These are phyloP conservation scores for Tritrichomonas foetus DNA, from an alignment of 208 protist genomes.

Conservation along the genomic window DNA sequence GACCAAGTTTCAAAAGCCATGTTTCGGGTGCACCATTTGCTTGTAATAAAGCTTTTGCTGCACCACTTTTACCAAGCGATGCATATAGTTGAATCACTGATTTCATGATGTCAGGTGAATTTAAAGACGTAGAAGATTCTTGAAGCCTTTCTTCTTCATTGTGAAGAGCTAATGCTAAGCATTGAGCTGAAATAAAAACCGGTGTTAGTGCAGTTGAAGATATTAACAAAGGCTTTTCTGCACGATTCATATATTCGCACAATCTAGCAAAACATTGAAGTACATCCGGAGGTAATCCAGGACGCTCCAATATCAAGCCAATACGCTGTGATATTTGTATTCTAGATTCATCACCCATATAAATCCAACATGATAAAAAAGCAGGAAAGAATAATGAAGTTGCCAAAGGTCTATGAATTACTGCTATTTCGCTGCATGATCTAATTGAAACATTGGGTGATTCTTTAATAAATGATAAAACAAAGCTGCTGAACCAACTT, in stretches of 20 bases:
- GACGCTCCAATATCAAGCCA: background rate
- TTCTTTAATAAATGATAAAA: background rate
- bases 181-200: background rate
- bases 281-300: background rate
- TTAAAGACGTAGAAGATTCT: no score
- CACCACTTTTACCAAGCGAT: background rate
- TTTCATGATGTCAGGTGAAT: background rate
- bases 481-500: background rate
- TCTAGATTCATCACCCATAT: background rate
- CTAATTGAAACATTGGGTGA: background rate
- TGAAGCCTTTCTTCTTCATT: conserved; percentile 20
- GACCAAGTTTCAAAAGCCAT: background rate
- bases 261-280: background rate
- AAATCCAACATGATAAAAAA: background rate
- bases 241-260: background rate
- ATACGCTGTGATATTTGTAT: background rate
- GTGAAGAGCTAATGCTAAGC: background rate
- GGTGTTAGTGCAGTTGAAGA: background rate
- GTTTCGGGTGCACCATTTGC: background rate
- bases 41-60: background rate
- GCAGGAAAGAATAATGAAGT: background rate
- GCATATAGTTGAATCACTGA: background rate
- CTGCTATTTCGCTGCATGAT: background rate
- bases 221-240: background rate
- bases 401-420: background rate